Evolutionary conservation across 495 filamentous ascomycete species (phyloP), one percentile per base, ranked within the genome.

Genomic region (Collariella sp.): DNA sequence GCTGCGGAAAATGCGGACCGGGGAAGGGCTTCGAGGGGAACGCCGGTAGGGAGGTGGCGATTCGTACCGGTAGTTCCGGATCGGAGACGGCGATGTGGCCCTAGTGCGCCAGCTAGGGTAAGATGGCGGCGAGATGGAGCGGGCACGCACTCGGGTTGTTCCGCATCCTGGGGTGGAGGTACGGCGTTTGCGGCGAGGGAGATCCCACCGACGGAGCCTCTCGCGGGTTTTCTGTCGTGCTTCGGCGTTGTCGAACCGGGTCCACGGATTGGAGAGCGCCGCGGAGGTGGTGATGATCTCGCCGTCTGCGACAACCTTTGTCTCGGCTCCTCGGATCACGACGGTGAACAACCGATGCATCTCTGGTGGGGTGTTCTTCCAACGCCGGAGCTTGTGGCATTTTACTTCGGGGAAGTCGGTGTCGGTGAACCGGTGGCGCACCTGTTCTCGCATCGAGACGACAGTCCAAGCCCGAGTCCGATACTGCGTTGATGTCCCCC

Each of bases 381-480:
- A 63, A 7, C 51, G 44, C 3, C 61, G 56, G 12, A 59, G 12
- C 31, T 60, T 61, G 18, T 56, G 63, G 5, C 40, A 61, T 20
- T 58, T 60, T 19, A 59, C 55, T n/a, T 62, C 55, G 40, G 48
- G 5, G 38, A 51, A 35, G 4, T 56, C 52, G n/a, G 59, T 4
- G 1, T 26, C 7, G 36, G 55, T 35, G 23, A 66, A 66, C 13
- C 64, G 53, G 16, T 46, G 23, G 31, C 40, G 36, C 12, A 51
- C 44, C 26, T 55, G 53, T 46, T 58, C 44, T 16, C 39, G 50
- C 47, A 66, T 34, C 0, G 46, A 43, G n/a, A 57, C 64, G 13
- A 66, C 52, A 0, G 64, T 62, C 61, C 61, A 66, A 7, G 56
- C 57, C 13, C 64, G 24, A 3, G 33, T 56, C 26, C 59, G 61